These are phyloP conservation scores for Phytophthora fragariaefolia DNA, from an alignment of 352 stramenopile genomes.

Conservation along the genomic window DNA sequence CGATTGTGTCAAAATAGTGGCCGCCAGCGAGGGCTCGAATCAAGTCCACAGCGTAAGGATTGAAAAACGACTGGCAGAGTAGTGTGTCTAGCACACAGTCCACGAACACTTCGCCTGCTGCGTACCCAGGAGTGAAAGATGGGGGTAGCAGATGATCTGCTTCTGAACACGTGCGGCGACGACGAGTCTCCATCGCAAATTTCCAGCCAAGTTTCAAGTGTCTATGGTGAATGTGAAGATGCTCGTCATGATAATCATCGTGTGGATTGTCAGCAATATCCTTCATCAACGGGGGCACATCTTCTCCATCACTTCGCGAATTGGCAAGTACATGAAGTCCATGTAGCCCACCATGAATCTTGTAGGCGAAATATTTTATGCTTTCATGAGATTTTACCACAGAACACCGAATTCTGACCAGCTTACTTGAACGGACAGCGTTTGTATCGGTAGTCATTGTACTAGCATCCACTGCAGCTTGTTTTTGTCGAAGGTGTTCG, in stretches of 20 bases:
- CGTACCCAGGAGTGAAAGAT: slow-evolving; percentile 57
- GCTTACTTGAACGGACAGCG: neutral
- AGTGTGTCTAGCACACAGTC: slow-evolving; percentile 66
- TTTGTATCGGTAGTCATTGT: too few species aligned
- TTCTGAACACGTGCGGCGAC: slow-evolving; percentile 11
- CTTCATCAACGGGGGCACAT: slow-evolving; percentile 18
- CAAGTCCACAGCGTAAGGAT: slow-evolving; percentile 71
- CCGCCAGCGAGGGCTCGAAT: slow-evolving; percentile 56
- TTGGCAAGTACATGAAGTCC: slow-evolving; percentile 17
- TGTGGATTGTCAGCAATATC: slow-evolving; percentile 11
- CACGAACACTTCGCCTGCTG: slow-evolving; percentile 65
- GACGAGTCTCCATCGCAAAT: slow-evolving; percentile 1
- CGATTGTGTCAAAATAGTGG: slow-evolving; percentile 30
- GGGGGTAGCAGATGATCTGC: slow-evolving; percentile 39
- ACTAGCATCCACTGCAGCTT: too few species aligned
- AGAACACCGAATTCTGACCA: slow-evolving; percentile 29
- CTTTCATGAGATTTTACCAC: slow-evolving; percentile 63
- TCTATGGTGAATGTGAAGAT: slow-evolving; percentile 3
- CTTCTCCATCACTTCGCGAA: slow-evolving; percentile 27
- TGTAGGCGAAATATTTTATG: slow-evolving; percentile 67
- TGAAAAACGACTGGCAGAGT: slow-evolving; percentile 79
- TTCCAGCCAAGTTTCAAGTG: neutral
- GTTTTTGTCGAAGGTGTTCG: slow-evolving; percentile 35
- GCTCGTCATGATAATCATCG: slow-evolving; percentile 20
- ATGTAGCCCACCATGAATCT: slow-evolving; percentile 13